These are phyloP conservation scores for Penicillium paradoxum DNA, from an alignment of 495 filamentous ascomycete genomes.

Conservation along the genomic window DNA sequence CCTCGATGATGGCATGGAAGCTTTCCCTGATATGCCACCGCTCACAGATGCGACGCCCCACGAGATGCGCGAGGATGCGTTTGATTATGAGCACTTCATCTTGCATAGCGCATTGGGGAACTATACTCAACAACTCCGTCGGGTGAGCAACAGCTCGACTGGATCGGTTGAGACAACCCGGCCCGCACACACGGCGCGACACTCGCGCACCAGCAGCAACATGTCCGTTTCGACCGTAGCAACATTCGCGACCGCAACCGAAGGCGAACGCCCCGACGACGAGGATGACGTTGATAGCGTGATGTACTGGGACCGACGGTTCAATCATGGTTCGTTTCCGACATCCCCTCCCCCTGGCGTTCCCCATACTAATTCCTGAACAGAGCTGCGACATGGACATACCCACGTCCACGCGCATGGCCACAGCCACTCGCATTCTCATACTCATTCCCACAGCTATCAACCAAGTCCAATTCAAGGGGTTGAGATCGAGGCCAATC, in stretches of 20 bases:
- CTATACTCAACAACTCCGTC: constrained; percentile 48
- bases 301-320: constrained; percentile 41
- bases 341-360: background rate
- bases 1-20: constrained; percentile 17
- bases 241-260: constrained; percentile 79
- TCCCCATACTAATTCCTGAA: background rate
- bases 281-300: constrained; percentile 38
- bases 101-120: constrained; percentile 85
- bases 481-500: constrained; percentile 9
- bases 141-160: constrained; percentile 56
- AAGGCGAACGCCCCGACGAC: constrained; percentile 48
- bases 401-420: constrained; percentile 10
- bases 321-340: constrained; percentile 34
- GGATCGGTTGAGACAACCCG: constrained; percentile 73
- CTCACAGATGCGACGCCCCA: constrained; percentile 50
- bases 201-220: constrained; percentile 51
- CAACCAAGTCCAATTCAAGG: constrained; percentile 12
- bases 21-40: background rate
- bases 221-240: constrained; percentile 71
- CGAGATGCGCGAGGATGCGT: constrained; percentile 94
- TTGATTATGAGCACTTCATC: constrained; percentile 96
- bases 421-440: constrained; percentile 5
- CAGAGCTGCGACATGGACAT: constrained; percentile 31
- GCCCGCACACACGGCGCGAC: constrained; percentile 26
- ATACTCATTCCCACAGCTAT: constrained; percentile 12